phyloP scores from a whole-genome alignment of 1,284 basidiomycete species.

The Trichosporon sp. region DNA sequence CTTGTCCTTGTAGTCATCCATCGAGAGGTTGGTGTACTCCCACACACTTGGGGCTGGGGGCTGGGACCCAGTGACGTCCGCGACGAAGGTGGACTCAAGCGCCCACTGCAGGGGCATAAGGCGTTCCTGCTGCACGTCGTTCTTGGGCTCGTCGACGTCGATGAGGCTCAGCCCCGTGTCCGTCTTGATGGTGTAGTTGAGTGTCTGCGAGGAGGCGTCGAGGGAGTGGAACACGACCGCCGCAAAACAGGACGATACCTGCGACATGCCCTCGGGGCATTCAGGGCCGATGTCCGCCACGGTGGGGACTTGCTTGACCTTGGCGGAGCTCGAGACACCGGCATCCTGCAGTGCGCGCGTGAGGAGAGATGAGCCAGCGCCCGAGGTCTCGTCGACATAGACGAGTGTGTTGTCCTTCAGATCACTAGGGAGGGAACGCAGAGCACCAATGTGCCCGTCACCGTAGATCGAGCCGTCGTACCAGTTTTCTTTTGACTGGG shows the following conservation, averaged over 20 bases:
- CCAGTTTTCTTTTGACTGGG: conserved; percentile 22
- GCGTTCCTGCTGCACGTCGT: conserved; percentile 67
- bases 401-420: conserved; percentile 65
- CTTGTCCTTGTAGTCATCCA: conserved; percentile 63
- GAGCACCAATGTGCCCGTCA: conserved; percentile 63
- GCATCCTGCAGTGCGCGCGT: conserved; percentile 61
- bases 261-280: conserved; percentile 74
- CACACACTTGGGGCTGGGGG: conserved; percentile 65
- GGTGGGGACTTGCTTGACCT: conserved; percentile 60
- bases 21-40: conserved; percentile 70
- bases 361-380: conserved; percentile 63
- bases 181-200: conserved; percentile 70
- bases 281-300: conserved; percentile 60
- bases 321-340: conserved; percentile 51
- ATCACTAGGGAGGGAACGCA: conserved; percentile 60
- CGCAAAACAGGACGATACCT: conserved; percentile 70
- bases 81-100: conserved; percentile 72
- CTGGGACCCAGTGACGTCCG: conserved; percentile 63
- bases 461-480: conserved; percentile 52
- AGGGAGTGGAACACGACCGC: conserved; percentile 68
- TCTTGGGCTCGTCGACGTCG: conserved; percentile 66
- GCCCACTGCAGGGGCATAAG: conserved; percentile 76
- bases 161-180: conserved; percentile 68
- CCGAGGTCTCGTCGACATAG: conserved; percentile 59
- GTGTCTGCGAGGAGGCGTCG: conserved; percentile 51